Evolutionary conservation across 257 asterid genomes (phyloP).

Genomic region (Ocimum tenuiflorum): DNA sequence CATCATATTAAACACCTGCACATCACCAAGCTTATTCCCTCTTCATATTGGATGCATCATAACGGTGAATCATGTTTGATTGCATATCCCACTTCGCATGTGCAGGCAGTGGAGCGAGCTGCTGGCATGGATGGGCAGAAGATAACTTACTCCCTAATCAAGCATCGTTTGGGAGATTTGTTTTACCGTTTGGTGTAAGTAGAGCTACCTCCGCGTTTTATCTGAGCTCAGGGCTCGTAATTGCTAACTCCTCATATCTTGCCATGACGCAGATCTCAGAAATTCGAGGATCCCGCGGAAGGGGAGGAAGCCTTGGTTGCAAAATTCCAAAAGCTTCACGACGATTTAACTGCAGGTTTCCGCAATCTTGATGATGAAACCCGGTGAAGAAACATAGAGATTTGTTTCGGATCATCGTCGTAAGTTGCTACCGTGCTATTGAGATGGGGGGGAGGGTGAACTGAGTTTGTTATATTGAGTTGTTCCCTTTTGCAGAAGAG

Average conservation of each 20-base stretch:
- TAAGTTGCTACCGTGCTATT: not conserved
- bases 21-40: too few relatives aligned
- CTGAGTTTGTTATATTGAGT: not conserved
- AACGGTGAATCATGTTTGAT: not conserved
- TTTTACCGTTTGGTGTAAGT: slow-evolving; percentile 96
- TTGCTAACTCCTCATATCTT: not conserved
- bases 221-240: not conserved
- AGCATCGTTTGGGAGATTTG: slow-evolving; percentile 91
- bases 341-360: too few relatives aligned
- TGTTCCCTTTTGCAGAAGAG: not conserved
- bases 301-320: slow-evolving; percentile 72
- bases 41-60: not conserved
- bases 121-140: slow-evolving; percentile 99
- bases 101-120: slow-evolving; percentile 92
- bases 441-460: not conserved
- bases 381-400: slow-evolving; percentile 33
- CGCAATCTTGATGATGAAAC: slow-evolving; percentile 90
- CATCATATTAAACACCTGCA: not conserved
- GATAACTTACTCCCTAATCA: slow-evolving; percentile 75
- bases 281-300: slow-evolving; percentile 97
- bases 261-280: slow-evolving; percentile 62
- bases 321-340: slow-evolving; percentile 74
- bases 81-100: not conserved
- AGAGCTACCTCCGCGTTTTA: slow-evolving; percentile 1
- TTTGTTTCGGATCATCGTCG: too few relatives aligned